phyloP scores from a whole-genome alignment of 2,329 filamentous ascomycete genomes.

The Paecilomyces niveus region DNA sequence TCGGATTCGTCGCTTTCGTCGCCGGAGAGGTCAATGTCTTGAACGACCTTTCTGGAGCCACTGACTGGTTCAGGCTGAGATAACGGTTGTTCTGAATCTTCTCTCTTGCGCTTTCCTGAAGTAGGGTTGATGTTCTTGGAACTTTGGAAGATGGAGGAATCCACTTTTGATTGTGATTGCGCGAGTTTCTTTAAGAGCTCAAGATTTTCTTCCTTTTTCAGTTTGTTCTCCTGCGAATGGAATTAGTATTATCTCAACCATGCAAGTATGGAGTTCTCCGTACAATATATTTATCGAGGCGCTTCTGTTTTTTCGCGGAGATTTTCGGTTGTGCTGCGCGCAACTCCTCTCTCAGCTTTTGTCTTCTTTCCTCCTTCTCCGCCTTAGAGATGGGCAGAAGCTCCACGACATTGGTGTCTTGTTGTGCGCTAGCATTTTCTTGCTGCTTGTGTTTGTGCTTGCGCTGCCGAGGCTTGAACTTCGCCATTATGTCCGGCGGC shows the following conservation, averaged over 20 bases:
- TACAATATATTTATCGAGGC: constrained; percentile 62
- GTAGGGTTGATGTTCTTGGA: constrained; percentile 54
- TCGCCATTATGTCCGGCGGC: constrained; percentile 28
- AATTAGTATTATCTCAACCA: constrained; percentile 10
- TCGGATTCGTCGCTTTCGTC: constrained; percentile 30
- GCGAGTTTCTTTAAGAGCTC: constrained; percentile 78
- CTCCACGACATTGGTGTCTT: constrained; percentile 43
- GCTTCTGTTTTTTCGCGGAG: constrained; percentile 59
- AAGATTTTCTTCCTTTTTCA: constrained; percentile 87
- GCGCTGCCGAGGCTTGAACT: constrained; percentile 50
- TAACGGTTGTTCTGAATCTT: constrained; percentile 36
- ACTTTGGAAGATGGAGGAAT: constrained; percentile 74
- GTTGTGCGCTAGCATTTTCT: constrained; percentile 16
- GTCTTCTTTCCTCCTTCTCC: constrained; percentile 48
- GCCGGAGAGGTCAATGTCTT: constrained; percentile 21
- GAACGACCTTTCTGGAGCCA: constrained; percentile 11
- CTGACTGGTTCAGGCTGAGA: constrained; percentile 9
- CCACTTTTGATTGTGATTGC: constrained; percentile 62
- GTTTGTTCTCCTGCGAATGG: constrained; percentile 65
- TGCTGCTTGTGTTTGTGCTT: constrained; percentile 46
- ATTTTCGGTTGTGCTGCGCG: constrained; percentile 49
- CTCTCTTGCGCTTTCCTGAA: constrained; percentile 58
- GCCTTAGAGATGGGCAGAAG: constrained; percentile 40
- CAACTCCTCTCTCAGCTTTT: constrained; percentile 48
- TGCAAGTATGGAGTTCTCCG: constrained; percentile 9